Evolutionary conservation across 345 rosid species (phyloP).

Genomic region (Eucalyptus sideroxylon): DNA sequence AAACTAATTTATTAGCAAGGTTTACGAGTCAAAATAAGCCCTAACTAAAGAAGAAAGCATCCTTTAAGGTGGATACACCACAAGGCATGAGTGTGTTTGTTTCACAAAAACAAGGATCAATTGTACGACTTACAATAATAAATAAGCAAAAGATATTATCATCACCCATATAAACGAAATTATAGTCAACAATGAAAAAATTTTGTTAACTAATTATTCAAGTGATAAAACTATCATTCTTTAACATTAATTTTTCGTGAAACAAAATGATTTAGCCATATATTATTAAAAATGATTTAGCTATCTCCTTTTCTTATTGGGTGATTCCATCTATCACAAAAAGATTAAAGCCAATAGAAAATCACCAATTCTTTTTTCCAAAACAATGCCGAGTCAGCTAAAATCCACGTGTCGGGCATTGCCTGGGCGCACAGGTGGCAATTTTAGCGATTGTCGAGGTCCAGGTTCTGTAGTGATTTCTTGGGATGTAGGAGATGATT

Average conservation of each 20-base stretch:
- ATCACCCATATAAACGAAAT: background rate
- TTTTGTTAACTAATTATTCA: rapidly evolving
- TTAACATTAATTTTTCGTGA: rapidly evolving
- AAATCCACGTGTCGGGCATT: background rate
- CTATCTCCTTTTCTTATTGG: background rate
- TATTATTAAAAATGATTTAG: too few species aligned
- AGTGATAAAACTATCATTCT: rapidly evolving
- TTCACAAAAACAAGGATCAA: rapidly evolving
- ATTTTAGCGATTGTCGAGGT: background rate
- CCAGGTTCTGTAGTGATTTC: background rate
- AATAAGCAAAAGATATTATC: background rate
- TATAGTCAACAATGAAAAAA: rapidly evolving
- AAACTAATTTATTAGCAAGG: background rate
- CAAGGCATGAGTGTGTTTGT: rapidly evolving
- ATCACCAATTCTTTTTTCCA: background rate
- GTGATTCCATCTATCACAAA: background rate
- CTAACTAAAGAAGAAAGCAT: background rate
- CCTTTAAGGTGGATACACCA: rapidly evolving
- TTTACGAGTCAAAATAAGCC: background rate
- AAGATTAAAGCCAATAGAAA: background rate
- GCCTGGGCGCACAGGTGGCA: background rate
- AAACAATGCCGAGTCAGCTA: rapidly evolving
- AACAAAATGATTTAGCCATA: too few species aligned
- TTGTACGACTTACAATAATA: background rate
- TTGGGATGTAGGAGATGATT: background rate